phyloP scores from a whole-genome alignment of 169 alveolate species.

The Cryptosporidium meleagridis region DNA sequence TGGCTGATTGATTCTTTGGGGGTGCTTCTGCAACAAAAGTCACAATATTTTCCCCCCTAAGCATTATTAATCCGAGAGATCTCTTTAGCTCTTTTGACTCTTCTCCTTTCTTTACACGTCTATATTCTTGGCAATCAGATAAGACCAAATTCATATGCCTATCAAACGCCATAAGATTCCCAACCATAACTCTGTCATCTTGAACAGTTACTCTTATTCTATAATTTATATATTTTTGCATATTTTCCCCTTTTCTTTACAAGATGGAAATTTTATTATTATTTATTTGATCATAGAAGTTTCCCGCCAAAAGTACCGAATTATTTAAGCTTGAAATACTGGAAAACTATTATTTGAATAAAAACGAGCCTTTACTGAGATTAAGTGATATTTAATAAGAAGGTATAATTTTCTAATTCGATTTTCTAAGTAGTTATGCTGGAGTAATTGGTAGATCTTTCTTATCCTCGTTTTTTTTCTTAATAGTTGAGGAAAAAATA shows the following conservation, averaged over 20 bases:
- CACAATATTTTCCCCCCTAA: slow-evolving; percentile 98
- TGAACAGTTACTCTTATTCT: slow-evolving; percentile 94
- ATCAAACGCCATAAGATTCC: slow-evolving; percentile 98
- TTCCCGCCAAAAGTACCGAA: slow-evolving; percentile 4
- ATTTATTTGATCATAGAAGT: background rate
- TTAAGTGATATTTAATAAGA: background rate
- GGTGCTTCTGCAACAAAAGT: slow-evolving; percentile 98
- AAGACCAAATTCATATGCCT: slow-evolving; percentile 97
- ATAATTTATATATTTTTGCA: slow-evolving; percentile 96
- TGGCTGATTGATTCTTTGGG: slow-evolving; percentile 86
- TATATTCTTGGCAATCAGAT: slow-evolving; percentile 97
- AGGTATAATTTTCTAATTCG: too few relatives aligned
- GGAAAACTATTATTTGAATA: too few relatives aligned
- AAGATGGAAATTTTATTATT: background rate
- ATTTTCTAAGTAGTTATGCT: too few relatives aligned
- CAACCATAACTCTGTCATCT: slow-evolving; percentile 94
- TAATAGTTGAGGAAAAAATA: background rate
- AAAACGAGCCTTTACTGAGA: background rate
- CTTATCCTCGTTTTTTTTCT: too few relatives aligned
- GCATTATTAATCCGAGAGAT: slow-evolving; percentile 94
- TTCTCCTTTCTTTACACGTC: slow-evolving; percentile 86
- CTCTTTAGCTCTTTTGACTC: slow-evolving; percentile 91
- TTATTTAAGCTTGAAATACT: background rate
- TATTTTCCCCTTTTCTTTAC: slow-evolving; percentile 81
- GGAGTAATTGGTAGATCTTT: too few relatives aligned